Base-by-base conservation (phyloP, 768 basidiomycete species). In the Mycena capillaripes region DNA sequence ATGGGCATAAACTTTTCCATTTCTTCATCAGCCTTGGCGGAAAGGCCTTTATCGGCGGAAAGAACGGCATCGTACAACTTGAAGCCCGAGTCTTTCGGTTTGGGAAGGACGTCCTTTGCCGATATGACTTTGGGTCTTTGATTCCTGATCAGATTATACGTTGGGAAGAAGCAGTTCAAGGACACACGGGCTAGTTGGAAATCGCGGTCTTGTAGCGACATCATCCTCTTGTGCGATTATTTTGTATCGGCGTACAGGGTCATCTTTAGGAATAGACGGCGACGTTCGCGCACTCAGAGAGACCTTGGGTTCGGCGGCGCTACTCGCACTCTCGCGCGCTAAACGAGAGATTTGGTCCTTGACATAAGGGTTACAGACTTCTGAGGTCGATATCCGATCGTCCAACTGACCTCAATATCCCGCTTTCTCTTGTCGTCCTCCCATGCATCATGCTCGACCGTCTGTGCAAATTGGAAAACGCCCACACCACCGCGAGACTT, bases 381-480 rank as follows among this genome's bases (percentile, higher is more conserved):
- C 50, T 23, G 30, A n/a, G 52, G 55, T 34, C 36, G 11, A 21
- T 38, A 38, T 12, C n/a, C 30, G 30, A 44, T 44, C 42, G 19
- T n/a, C 25, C 23, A 38, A 78, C 83, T 61, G 57, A 93, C 94
- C 85, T 94, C 89, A 21, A 95, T 86, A 46, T 85, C 88, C 76
- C 88, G 87, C 75, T 89, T 87, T 61, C 83, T 80, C 70, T 83
- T 79, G 55, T 87, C 88, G 78, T 93, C 89, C 50, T 91, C 84
- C 93, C 93, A 95, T 34, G 85, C 89, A 38, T 86, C 87, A 30
- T 86, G 83, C 74, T 95, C 94, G 23, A 95, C 90, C 0, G 94
- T 95, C 76, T 92, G 91, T 0, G 93, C 93, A 80, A 94, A 95
- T 78, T 95, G 91, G 75, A 95, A 95, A 30, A 95, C 88, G 50